Conservation (phyloP, 2,329 filamentous ascomycete genomes). For the Cyphellophora attinorum region DNA sequence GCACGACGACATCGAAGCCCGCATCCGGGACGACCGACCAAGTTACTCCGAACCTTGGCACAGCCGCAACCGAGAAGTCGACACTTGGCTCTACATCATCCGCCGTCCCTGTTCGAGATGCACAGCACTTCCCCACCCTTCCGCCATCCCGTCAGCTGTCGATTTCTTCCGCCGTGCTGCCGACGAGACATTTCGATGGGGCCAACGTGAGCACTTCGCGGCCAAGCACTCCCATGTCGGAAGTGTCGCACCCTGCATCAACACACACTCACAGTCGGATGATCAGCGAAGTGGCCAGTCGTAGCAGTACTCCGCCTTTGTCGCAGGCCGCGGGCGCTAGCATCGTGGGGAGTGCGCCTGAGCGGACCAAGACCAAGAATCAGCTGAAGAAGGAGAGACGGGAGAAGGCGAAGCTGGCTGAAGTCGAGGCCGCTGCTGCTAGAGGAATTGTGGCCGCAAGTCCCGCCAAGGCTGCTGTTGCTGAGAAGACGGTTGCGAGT, state of each 20-base stretch:
- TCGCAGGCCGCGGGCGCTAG: constrained; percentile 41
- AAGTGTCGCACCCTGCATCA: constrained; percentile 28
- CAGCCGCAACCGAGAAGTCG: constrained; percentile 15
- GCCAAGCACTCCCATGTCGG: constrained; percentile 50
- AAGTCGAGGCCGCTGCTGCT: constrained; percentile 28
- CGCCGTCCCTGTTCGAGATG: constrained; percentile 5
- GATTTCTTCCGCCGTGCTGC: constrained; percentile 34
- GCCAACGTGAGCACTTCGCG: too few relatives aligned
- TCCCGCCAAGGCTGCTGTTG: constrained; percentile 28
- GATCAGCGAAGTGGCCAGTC: constrained; percentile 47
- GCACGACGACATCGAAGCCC: constrained; percentile 8
- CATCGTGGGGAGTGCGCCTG: constrained; percentile 50
- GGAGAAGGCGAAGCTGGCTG: constrained; percentile 38
- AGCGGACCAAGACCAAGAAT: constrained; percentile 51
- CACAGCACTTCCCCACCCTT: constrained; percentile 21
- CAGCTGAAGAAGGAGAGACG: constrained; percentile 51
- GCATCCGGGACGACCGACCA: too few relatives aligned
- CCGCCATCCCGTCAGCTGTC: constrained; percentile 39
- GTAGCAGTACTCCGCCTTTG: constrained; percentile 52
- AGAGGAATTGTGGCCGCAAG: too few relatives aligned
- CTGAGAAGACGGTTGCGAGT: constrained; percentile 11
- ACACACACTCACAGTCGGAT: constrained; percentile 23
- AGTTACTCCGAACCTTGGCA: constrained; percentile 10
- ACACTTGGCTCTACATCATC: background rate
- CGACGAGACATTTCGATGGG: too few relatives aligned